Evolutionary conservation across 2,329 filamentous ascomycete genomes (phyloP).

Genomic region (Xylaria sp.): DNA sequence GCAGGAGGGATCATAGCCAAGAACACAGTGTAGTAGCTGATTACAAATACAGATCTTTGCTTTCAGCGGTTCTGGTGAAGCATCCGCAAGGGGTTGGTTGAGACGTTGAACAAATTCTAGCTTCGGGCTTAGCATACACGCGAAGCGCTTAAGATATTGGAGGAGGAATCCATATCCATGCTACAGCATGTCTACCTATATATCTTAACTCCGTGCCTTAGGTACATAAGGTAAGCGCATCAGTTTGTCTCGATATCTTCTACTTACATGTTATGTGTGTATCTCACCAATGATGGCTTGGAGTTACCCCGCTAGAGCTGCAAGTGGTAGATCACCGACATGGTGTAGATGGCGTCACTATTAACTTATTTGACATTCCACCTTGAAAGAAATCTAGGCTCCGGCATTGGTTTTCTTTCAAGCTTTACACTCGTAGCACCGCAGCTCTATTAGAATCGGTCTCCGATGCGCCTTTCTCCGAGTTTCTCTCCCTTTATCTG

Average conservation of each 20-base stretch:
- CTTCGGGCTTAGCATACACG: no score
- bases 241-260: no score
- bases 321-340: no score
- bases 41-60: background rate
- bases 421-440: background rate
- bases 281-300: background rate
- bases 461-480: slow-evolving; percentile 22
- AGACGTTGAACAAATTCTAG: no score
- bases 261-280: no score
- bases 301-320: slow-evolving; percentile 10
- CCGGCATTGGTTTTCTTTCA: background rate
- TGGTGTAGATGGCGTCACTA: slow-evolving; percentile 11
- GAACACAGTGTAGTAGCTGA: slow-evolving; percentile 52
- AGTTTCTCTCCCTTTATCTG: slow-evolving; percentile 17
- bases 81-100: no score
- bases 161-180: no score
- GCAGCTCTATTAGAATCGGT: slow-evolving; percentile 12
- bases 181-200: no score
- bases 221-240: no score
- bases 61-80: background rate
- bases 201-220: no score
- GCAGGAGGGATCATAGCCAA: slow-evolving; percentile 63
- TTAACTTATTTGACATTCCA: slow-evolving; percentile 8
- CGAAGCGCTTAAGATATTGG: no score
- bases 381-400: background rate